A percentile compares a stretch with the other conserved stretches of the same genome.
Evolutionary conservation across 495 filamentous ascomycete species (phyloP).

Genomic region (Annulohypoxylon moriforme): DNA sequence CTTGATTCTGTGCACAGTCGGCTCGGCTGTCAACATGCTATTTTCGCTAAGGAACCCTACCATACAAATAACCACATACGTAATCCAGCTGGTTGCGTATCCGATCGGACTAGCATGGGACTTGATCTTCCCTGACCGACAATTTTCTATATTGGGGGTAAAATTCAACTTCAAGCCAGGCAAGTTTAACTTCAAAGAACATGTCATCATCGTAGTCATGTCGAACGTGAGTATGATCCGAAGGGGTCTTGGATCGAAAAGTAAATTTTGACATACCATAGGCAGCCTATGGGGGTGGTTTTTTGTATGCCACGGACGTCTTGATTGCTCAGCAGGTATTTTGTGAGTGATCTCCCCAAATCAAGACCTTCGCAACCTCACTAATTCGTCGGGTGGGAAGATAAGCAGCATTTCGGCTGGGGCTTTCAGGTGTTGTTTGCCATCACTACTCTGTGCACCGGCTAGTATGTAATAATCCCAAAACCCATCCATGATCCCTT

Average conservation of each 20-base stretch:
- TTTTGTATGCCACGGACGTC: constrained; percentile 62
- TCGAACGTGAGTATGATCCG: constrained; percentile 60
- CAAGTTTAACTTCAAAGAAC: constrained; percentile 83
- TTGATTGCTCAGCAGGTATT: constrained; percentile 61
- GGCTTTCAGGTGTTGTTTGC: constrained; percentile 74
- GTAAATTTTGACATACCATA: constrained; percentile 27
- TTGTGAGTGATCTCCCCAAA: constrained; percentile 33
- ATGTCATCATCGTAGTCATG: constrained; percentile 82
- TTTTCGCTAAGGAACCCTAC: constrained; percentile 74
- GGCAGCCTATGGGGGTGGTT: constrained; percentile 58
- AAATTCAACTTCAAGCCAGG: constrained; percentile 74
- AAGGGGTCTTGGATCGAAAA: background rate
- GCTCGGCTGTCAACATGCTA: constrained; percentile 74
- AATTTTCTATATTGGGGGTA: constrained; percentile 68
- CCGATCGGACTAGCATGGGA: constrained; percentile 72
- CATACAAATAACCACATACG: constrained; percentile 73
- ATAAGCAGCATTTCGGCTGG: constrained; percentile 64
- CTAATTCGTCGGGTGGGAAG: constrained; percentile 24
- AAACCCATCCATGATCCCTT: background rate
- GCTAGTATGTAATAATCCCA: constrained; percentile 60
- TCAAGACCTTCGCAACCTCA: background rate
- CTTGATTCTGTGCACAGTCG: constrained; percentile 69
- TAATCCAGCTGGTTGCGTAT: constrained; percentile 76
- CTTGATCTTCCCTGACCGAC: constrained; percentile 65
- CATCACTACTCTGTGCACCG: constrained; percentile 77